Percentiles rank a stretch among this genome's conserved stretches.
phyloP scores from a whole-genome alignment of 371 early-diverging fungal genomes.

The Catenaria anguillulae region DNA sequence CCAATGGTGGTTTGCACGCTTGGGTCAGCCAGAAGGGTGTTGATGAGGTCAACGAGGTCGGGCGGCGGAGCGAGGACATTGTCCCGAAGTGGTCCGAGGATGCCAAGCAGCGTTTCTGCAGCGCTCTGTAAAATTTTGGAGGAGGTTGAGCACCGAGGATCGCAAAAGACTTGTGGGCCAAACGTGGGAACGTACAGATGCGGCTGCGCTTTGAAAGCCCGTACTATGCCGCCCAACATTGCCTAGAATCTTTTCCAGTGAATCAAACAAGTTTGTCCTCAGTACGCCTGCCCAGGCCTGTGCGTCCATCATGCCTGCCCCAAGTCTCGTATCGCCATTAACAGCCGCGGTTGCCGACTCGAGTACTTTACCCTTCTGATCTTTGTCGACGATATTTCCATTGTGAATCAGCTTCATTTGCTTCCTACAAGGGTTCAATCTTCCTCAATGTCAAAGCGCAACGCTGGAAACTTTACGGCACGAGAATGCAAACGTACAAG shows the following conservation, averaged over 20 bases:
- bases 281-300: neutral
- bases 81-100: too few species aligned
- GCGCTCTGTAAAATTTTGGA: neutral
- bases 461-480: neutral
- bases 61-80: too few species aligned
- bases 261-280: neutral
- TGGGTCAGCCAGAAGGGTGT: neutral
- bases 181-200: neutral
- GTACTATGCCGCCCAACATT: neutral
- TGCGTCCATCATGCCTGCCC: neutral
- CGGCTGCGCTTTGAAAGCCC: neutral
- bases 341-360: neutral
- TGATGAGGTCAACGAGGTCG: too few species aligned
- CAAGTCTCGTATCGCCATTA: neutral
- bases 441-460: neutral
- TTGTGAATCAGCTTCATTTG: neutral
- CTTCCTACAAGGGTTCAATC: neutral
- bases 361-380: neutral
- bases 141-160: neutral
- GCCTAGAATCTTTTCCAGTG: neutral
- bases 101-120: neutral
- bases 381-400: neutral
- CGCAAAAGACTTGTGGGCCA: neutral
- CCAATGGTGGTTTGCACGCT: neutral
- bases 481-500: too few species aligned